Conservation (phyloP, 2,329 filamentous ascomycete species). For the Pyricularia pennisetigena region DNA sequence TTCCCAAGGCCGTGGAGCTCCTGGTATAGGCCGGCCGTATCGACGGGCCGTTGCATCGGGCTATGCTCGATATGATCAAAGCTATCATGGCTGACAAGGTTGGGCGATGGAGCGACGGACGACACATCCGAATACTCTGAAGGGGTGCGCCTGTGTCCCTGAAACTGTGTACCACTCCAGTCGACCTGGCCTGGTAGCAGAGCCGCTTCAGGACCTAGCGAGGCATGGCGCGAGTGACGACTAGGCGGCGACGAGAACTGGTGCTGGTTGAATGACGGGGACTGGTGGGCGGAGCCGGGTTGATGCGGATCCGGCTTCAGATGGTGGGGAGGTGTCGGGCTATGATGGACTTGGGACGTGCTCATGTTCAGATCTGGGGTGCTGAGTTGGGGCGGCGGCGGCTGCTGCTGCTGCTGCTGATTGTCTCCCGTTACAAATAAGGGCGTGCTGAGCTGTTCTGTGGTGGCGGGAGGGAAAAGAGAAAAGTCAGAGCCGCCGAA, state of each 20-base stretch:
- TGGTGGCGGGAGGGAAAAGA: conserved; percentile 48
- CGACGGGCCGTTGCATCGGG: conserved; percentile 67
- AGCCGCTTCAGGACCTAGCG: conserved; percentile 47
- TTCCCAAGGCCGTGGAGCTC: conserved; percentile 68
- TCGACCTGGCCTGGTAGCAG: conserved; percentile 44
- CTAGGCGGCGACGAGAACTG: conserved; percentile 41
- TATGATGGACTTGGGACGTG: conserved; percentile 44
- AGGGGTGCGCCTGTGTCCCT: conserved; percentile 70
- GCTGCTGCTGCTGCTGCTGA: conserved; percentile 23
- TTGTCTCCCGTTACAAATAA: conserved; percentile 45
- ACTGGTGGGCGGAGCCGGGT: conserved; percentile 41
- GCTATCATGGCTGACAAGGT: conserved; percentile 64
- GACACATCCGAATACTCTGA: conserved; percentile 93
- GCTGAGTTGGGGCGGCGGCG: conserved; percentile 20
- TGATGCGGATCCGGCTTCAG: conserved; percentile 36
- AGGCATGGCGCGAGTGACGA: conserved; percentile 44
- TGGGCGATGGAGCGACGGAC: conserved; percentile 70
- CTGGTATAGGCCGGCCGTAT: conserved; percentile 60
- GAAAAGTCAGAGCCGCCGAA: conserved; percentile 51
- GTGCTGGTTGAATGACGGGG: conserved; percentile 45
- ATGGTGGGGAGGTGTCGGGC: conserved; percentile 45
- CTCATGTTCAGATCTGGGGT: conserved; percentile 43
- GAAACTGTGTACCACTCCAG: conserved; percentile 52
- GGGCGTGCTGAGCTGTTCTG: conserved; percentile 51
- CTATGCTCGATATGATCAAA: conserved; percentile 65